Evolutionary conservation across 1,139 yeast species (phyloP), one percentile per base, ranked within the genome.

Genomic region (Taphrina confusa): DNA sequence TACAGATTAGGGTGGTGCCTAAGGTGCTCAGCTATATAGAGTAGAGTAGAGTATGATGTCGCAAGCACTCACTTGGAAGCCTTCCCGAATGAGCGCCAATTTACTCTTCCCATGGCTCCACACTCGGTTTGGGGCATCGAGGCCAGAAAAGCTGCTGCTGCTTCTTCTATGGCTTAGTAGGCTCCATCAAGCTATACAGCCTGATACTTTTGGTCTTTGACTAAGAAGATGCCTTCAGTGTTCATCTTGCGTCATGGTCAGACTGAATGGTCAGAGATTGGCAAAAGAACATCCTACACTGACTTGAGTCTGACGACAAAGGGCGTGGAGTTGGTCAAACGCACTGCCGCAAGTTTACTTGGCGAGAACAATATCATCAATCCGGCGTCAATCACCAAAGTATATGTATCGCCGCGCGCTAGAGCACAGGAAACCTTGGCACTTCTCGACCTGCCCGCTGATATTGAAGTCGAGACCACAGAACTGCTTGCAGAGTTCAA

Each of bases 201-300:
- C n/a, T n/a, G n/a, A n/a, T n/a, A n/a, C n/a, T n/a, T n/a, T n/a
- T n/a, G n/a, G n/a, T n/a, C n/a, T n/a, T n/a, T n/a, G 39, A 12
- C 39, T 2, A 34, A 11, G 20, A 37, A 12, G 14, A 42, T 42
- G 47, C 47, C 47, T 9, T 42, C 47, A 11, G 47, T 42, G 25
- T 25, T 42, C 36, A 44, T 54, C 11, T 22, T 54, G 27, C 42
- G 58, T 6, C 58, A 54, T 44, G 79, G 95, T 36, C 96, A 91
- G 75, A 91, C 97, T 1, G 95, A 83, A 73, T 91, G 97, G 97
- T 90, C 97, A 36, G 83, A 85, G 69, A 80, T 90, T 3, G 97
- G 97, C 31, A 96, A 88, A 72, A 85, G 88, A 73, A 91, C 97
- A 4, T 88, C 96, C 1, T 68, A 78, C 56, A 91, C 97, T 0